phyloP scores from a whole-genome alignment of 1,139 yeast species.

The Sugiyamaella pinicola region DNA sequence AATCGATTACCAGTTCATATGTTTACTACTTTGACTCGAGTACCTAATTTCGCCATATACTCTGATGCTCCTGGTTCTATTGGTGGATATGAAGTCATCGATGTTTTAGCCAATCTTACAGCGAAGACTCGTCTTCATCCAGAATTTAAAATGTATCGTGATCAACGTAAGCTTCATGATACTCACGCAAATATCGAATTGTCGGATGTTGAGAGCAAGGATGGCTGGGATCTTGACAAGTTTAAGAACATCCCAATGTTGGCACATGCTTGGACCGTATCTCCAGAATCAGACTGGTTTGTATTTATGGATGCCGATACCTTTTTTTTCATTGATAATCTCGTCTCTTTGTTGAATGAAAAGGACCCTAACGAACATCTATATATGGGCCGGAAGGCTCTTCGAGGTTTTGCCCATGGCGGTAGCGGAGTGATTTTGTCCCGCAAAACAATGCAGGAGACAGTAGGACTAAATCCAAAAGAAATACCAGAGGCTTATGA shows the following conservation, averaged over 20 bases:
- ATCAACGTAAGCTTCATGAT: slow-evolving; percentile 32
- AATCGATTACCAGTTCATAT: slow-evolving; percentile 43
- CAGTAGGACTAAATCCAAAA: slow-evolving; percentile 24
- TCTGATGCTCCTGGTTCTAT: slow-evolving; percentile 40
- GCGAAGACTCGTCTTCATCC: slow-evolving; percentile 24
- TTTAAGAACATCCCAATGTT: slow-evolving; percentile 45
- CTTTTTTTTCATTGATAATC: slow-evolving; percentile 35
- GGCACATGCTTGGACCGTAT: slow-evolving; percentile 38
- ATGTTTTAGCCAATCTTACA: slow-evolving; percentile 38
- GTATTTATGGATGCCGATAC: slow-evolving; percentile 44
- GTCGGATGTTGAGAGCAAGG: slow-evolving; percentile 17
- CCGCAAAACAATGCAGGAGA: slow-evolving; percentile 37
- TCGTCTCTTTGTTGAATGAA: slow-evolving; percentile 31
- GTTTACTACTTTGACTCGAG: slow-evolving; percentile 41
- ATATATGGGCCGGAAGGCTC: slow-evolving; percentile 36
- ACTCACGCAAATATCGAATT: slow-evolving; percentile 27
- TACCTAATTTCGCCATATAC: slow-evolving; percentile 42
- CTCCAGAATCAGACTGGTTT: slow-evolving; percentile 40
- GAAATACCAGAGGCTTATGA: slow-evolving; percentile 32
- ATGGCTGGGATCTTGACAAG: slow-evolving; percentile 42
- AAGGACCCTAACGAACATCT: slow-evolving; percentile 34
- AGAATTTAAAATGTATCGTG: slow-evolving; percentile 35
- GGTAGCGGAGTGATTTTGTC: slow-evolving; percentile 44
- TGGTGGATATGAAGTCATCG: slow-evolving; percentile 42
- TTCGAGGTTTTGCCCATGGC: slow-evolving; percentile 41